A percentile compares a stretch with the other conserved stretches of the same genome.
These are phyloP conservation scores for Rhododendron ovatum DNA, from an alignment of 148 eudicot species.

Conservation along the genomic window DNA sequence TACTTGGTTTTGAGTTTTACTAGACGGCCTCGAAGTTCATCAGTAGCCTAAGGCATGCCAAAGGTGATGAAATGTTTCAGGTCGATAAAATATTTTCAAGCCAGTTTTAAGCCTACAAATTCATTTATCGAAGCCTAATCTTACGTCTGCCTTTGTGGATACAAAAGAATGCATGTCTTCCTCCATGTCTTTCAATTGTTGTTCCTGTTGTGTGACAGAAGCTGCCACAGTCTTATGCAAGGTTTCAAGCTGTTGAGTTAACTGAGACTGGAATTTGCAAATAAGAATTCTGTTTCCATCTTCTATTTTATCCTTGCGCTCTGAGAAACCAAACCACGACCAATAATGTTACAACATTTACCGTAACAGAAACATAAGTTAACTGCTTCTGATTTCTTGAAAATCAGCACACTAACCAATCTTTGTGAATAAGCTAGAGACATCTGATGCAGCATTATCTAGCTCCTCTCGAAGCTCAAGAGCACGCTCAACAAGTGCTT, in stretches of 20 bases:
- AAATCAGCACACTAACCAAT: slow-evolving; percentile 56
- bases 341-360: slow-evolving; percentile 7
- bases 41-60: slow-evolving; percentile 62
- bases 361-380: background rate
- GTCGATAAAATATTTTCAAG: background rate
- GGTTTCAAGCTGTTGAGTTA: slow-evolving; percentile 82
- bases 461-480: slow-evolving; percentile 84
- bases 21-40: slow-evolving; percentile 61
- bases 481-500: slow-evolving; percentile 88
- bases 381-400: background rate
- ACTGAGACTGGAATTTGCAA: slow-evolving; percentile 69
- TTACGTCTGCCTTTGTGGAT: slow-evolving; percentile 87
- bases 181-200: slow-evolving; percentile 83
- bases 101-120: background rate
- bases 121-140: background rate
- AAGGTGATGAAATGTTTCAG: slow-evolving; percentile 3
- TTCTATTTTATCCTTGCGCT: slow-evolving; percentile 94
- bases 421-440: slow-evolving; percentile 77
- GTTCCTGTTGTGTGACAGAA: slow-evolving; percentile 89
- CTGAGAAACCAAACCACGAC: slow-evolving; percentile 32
- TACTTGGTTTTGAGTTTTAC: slow-evolving; percentile 70
- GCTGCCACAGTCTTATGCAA: slow-evolving; percentile 82
- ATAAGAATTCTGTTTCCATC: slow-evolving; percentile 76
- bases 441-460: slow-evolving; percentile 88
- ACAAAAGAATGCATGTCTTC: slow-evolving; percentile 97